Conservation (phyloP, 768 basidiomycete species). For the Lanmaoa rubissima region DNA sequence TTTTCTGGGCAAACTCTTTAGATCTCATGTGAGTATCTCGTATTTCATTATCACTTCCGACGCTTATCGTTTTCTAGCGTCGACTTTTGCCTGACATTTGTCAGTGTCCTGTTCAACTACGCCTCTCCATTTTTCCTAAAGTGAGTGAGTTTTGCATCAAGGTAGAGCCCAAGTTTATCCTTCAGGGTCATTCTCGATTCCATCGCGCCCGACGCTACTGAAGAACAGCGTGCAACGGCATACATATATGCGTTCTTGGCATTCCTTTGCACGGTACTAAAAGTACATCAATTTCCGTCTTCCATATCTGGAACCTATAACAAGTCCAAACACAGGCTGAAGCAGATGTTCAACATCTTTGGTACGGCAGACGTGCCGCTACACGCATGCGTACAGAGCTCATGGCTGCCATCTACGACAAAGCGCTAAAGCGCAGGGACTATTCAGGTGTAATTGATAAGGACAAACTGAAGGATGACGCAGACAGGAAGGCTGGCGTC, state of each 20-base stretch:
- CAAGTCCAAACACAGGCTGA: constrained; percentile 40
- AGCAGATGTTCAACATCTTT: constrained; percentile 73
- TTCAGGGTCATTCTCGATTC: constrained; percentile 59
- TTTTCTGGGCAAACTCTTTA: constrained; percentile 45
- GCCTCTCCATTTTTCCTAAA: constrained; percentile 84
- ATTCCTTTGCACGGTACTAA: constrained; percentile 51
- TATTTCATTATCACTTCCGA: neutral
- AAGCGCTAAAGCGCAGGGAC: constrained; percentile 80
- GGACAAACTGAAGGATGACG: constrained; percentile 33
- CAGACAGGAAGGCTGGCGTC: constrained; percentile 20
- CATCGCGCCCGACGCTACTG: constrained; percentile 43
- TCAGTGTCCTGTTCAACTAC: constrained; percentile 76
- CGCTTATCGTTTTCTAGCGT: constrained; percentile 34
- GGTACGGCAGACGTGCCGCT: constrained; percentile 74
- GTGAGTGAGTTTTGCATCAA: constrained; percentile 31
- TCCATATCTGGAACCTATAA: neutral
- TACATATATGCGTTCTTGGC: constrained; percentile 80
- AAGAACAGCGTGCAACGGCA: constrained; percentile 54
- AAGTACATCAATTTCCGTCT: constrained; percentile 9
- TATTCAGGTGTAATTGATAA: constrained; percentile 73
- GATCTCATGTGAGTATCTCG: constrained; percentile 38
- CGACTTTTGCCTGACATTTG: constrained; percentile 65
- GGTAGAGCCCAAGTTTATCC: neutral
- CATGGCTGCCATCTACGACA: constrained; percentile 87
- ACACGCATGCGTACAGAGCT: constrained; percentile 75